Base-by-base conservation (phyloP, 2,329 filamentous ascomycete species). In the Acrocalymma vagum region DNA sequence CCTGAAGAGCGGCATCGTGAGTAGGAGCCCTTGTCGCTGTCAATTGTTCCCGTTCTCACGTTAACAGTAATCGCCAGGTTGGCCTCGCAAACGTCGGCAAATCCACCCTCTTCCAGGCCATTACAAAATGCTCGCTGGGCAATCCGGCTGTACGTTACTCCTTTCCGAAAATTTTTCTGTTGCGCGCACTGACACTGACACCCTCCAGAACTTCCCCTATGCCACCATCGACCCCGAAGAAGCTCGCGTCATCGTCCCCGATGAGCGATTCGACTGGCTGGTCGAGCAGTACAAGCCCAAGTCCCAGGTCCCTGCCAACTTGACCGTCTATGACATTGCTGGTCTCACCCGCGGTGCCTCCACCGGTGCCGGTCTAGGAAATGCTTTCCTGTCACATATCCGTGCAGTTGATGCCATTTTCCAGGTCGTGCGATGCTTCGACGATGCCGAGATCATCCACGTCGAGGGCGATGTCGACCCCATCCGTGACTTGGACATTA, bases 201-300 rank as follows among this genome's bases (percentile, higher is more conserved):
- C n/a, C n/a, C n/a, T n/a, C n/a, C 69, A 90, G 86, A 99, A 99
- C 79, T 99, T 97, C 72, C 94, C 94, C 40, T 99, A 95, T 80
- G 94, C 94, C 69, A 99, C 94, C 65, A 99, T 99, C 74, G 92
- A 99, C 60, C 94, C 94, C 31, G 95, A 99, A 79, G 94, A 99
- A 78, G 90, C 94, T 53, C 90, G 93, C 62, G 94, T 99, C 74
- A 85, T 99, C 62, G 94, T 99, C 22, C 95, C 94, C 30, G 94
- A 99, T 77, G 90, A 89, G 51, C 88, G 94, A 49, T 99, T 89
- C 75, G 91, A 97, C 78, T 96, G 91, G 92, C 82, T 99, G 36
- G 88, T 86, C 73, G 81, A 94, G 58, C 94, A 96, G 73, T 99
- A 97, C 82, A 92, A 96, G 76, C 94, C 94, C 70, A 97, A 97